Percentiles rank a stretch among this genome's conserved stretches.
Evolutionary conservation across 2,329 filamentous ascomycete species (phyloP).

Genomic region (Remersonia thermophila): DNA sequence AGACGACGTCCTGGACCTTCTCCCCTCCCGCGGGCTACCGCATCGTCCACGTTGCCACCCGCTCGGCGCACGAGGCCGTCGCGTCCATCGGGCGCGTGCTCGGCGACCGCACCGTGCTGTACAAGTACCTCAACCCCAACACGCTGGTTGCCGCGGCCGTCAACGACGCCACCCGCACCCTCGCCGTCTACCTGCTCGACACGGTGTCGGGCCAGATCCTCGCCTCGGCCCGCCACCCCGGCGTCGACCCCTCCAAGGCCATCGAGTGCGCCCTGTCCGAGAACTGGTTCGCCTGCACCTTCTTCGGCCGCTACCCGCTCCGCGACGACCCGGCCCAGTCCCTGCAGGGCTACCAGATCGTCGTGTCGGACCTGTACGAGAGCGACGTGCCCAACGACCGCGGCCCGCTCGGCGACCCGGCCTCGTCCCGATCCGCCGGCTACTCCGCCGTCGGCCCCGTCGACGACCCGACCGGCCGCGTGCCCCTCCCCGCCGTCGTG

Average conservation of each 20-base stretch:
- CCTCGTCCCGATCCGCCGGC: slow-evolving; percentile 37
- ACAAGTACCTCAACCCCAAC: slow-evolving; percentile 94
- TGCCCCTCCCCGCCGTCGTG: slow-evolving; percentile 56
- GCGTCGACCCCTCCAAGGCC: slow-evolving; percentile 60
- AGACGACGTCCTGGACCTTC: slow-evolving; percentile 60
- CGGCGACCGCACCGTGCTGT: slow-evolving; percentile 81
- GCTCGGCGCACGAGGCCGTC: slow-evolving; percentile 68
- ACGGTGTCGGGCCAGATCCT: slow-evolving; percentile 74
- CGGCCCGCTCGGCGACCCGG: slow-evolving; percentile 56
- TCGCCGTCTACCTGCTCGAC: slow-evolving; percentile 71
- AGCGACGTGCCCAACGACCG: slow-evolving; percentile 74
- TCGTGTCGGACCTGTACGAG: slow-evolving; percentile 83
- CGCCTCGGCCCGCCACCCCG: slow-evolving; percentile 55
- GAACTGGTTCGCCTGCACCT: slow-evolving; percentile 90
- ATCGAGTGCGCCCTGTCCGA: slow-evolving; percentile 74
- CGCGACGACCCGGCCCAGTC: slow-evolving; percentile 39
- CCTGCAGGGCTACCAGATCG: slow-evolving; percentile 74
- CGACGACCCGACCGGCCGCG: slow-evolving; percentile 33
- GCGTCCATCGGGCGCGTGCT: slow-evolving; percentile 92
- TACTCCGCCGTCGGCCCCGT: slow-evolving; percentile 66
- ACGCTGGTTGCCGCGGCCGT: slow-evolving; percentile 62
- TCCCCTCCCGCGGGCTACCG: slow-evolving; percentile 51
- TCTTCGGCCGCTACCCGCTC: slow-evolving; percentile 51
- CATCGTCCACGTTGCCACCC: slow-evolving; percentile 55
- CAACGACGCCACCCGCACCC: slow-evolving; percentile 43